These are phyloP conservation scores for Brassica carinata DNA, from an alignment of 345 rosid species.

Conservation along the genomic window DNA sequence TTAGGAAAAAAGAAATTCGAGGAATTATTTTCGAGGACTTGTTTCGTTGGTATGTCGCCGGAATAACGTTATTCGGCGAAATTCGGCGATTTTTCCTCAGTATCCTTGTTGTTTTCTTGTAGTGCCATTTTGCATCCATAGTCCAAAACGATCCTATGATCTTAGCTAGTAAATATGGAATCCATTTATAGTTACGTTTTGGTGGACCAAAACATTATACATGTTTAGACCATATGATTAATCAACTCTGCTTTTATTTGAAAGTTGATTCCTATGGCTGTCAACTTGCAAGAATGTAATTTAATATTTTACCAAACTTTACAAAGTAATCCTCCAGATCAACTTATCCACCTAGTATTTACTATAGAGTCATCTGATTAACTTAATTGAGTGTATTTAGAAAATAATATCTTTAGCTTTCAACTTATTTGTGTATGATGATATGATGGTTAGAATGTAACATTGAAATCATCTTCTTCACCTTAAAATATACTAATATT, in stretches of 20 bases:
- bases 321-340: neutral
- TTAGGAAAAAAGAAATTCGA: too few relatives aligned
- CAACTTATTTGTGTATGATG: neutral
- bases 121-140: neutral
- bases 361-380: neutral
- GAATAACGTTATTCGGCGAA: too few relatives aligned
- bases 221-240: neutral
- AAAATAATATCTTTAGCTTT: neutral
- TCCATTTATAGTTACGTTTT: neutral
- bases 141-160: neutral
- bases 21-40: too few relatives aligned
- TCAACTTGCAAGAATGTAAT: neutral
- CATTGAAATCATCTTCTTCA: neutral
- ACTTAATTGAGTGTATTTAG: neutral
- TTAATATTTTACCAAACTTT: neutral
- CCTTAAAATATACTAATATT: neutral
- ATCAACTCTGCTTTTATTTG: neutral
- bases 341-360: neutral
- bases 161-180: neutral
- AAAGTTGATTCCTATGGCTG: neutral
- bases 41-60: too few relatives aligned
- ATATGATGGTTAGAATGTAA: neutral
- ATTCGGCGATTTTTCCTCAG: too few relatives aligned
- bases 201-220: slow-evolving; percentile 2
- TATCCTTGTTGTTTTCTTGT: too few relatives aligned